A percentile compares a stretch with the other conserved stretches of the same genome.
These are phyloP conservation scores for Hordeum marinum DNA, from an alignment of 176 grass and related monocot species.

Conservation along the genomic window DNA sequence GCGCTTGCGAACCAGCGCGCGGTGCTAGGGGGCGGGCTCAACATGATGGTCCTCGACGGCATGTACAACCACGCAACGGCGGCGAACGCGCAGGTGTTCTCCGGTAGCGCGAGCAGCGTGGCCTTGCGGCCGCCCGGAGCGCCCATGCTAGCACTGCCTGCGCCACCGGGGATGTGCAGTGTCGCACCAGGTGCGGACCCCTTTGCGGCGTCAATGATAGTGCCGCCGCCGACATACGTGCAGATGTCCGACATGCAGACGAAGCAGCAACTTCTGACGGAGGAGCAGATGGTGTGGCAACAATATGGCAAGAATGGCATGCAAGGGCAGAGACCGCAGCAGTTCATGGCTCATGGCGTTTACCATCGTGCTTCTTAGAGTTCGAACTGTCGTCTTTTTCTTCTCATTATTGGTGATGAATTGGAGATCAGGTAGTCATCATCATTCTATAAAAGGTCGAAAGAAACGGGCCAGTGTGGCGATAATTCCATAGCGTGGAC, in stretches of 20 bases:
- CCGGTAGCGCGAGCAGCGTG: conserved; percentile 66
- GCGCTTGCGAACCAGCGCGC: conserved; percentile 43
- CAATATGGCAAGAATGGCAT: conserved; percentile 57
- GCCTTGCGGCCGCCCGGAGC: conserved; percentile 17
- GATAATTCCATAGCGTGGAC: too few relatives aligned
- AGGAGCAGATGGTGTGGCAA: conserved; percentile 64
- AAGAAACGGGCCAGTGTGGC: too few relatives aligned
- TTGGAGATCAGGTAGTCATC: too few relatives aligned
- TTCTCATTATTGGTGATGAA: too few relatives aligned
- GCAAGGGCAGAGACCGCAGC: conserved; percentile 53
- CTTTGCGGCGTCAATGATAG: conserved; percentile 50
- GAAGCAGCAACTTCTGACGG: conserved; percentile 51
- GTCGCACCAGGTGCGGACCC: conserved; percentile 9
- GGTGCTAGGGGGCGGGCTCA: conserved; percentile 56
- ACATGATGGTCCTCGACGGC: conserved; percentile 68
- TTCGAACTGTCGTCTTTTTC: neutral
- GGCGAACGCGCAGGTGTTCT: conserved; percentile 3
- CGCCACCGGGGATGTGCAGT: conserved; percentile 2
- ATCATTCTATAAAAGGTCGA: too few relatives aligned
- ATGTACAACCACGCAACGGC: conserved; percentile 52
- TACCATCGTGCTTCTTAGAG: neutral
- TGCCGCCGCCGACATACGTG: conserved; percentile 69
- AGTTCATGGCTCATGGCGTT: neutral
- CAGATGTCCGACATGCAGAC: conserved; percentile 86
- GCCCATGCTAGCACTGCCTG: conserved; percentile 55